Evolutionary conservation across 179 eudicot genomes (phyloP).

Genomic region (Monotropa hypopitys): DNA sequence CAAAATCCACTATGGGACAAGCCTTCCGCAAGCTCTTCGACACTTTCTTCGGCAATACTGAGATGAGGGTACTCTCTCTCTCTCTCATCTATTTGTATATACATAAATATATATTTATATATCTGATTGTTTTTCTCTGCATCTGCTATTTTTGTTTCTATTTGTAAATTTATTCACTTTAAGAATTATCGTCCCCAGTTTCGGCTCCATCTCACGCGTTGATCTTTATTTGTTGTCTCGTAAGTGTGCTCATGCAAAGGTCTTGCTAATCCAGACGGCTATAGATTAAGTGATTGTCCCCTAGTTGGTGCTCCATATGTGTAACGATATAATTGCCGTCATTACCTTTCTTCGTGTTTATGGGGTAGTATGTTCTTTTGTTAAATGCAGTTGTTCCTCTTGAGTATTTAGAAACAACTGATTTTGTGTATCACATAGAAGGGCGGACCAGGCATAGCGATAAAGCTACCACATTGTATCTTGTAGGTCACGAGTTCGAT

Average conservation of each 20-base stretch:
- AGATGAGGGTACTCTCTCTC: constrained; percentile 58
- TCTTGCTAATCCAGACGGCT: not conserved
- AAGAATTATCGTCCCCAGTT: not conserved
- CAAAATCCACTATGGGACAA: constrained; percentile 56
- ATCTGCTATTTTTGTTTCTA: not conserved
- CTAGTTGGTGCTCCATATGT: not conserved
- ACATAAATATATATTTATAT: too few species aligned
- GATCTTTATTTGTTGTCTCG: not conserved
- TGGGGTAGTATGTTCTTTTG: not conserved
- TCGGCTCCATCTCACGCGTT: not conserved
- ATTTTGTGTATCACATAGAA: not conserved
- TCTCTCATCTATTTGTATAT: not conserved
- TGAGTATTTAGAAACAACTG: not conserved
- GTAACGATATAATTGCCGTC: not conserved
- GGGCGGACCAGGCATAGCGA: too few species aligned
- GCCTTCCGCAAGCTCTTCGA: constrained; percentile 86
- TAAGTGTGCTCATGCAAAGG: not conserved
- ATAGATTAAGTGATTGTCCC: not conserved
- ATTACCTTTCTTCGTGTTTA: not conserved
- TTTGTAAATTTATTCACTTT: not conserved
- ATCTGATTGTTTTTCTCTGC: not conserved
- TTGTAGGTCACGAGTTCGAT: too few species aligned
- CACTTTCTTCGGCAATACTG: constrained; percentile 80
- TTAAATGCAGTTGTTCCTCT: not conserved
- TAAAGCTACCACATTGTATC: too few species aligned